Conservation (phyloP, 2,329 filamentous ascomycete species). For the Epichloe amarillans region DNA sequence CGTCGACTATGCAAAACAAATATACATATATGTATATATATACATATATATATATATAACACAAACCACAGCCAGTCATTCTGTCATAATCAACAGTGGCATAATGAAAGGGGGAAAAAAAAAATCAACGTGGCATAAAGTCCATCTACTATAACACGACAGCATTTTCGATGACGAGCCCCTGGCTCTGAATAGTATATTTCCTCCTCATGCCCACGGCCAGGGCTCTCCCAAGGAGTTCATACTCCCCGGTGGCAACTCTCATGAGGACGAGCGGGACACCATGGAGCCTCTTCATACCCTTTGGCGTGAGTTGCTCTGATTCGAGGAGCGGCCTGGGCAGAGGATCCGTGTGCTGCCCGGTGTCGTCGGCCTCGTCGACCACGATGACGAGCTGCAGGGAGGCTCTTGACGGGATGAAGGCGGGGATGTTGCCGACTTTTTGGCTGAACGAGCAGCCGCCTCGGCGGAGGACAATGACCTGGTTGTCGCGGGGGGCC, state of each 20-base stretch:
- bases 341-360: constrained; percentile 15
- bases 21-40: too few species aligned
- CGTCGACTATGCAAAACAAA: too few species aligned
- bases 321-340: constrained; percentile 61
- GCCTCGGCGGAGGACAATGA: constrained; percentile 73
- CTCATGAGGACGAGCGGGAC: constrained; percentile 76
- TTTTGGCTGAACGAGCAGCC: constrained; percentile 78
- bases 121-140: neutral
- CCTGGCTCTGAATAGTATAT: constrained; percentile 72
- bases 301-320: constrained; percentile 55
- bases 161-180: constrained; percentile 65
- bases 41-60: too few species aligned
- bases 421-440: constrained; percentile 70
- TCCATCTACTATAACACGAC: constrained; percentile 35
- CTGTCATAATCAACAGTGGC: too few species aligned
- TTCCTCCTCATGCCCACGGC: constrained; percentile 63
- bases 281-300: constrained; percentile 54
- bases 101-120: neutral
- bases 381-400: constrained; percentile 77
- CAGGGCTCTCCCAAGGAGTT: constrained; percentile 46
- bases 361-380: constrained; percentile 22
- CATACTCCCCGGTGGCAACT: constrained; percentile 49
- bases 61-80: too few species aligned
- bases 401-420: constrained; percentile 43
- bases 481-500: constrained; percentile 47